Base-by-base conservation (phyloP, 1,284 basidiomycete species). In the Trichosporon ovoides region DNA sequence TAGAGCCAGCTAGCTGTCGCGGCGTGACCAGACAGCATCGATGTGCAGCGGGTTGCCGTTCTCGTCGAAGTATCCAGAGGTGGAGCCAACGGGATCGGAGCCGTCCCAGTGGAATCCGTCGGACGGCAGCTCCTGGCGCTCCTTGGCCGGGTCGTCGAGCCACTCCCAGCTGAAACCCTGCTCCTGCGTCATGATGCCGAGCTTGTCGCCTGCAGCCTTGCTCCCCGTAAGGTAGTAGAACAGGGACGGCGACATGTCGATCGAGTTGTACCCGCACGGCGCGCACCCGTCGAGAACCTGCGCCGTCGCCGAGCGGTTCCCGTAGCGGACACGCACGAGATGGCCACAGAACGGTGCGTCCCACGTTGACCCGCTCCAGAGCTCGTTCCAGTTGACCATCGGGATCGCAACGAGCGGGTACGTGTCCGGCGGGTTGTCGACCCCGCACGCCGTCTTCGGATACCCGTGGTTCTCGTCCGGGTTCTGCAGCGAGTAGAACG, bases 401-500 rank as follows among this genome's bases (percentile, higher is more conserved):
- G 43, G 43, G 16, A 48, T 28, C 43, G 43, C 43, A 9, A 48
- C 43, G 22, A 48, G 43, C 14, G 43, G 43, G 43, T 48, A 48
- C 24, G 43, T 48, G 43, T 48, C 43, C 22, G 43, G 43, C 43
- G 43, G 43, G 16, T 48, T 48, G 43, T 31, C 24, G 43, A 48
- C n/a, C 22, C 43, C 43, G 43, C 43, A 48, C 24, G 43, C 43
- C 24, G 43, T 48, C 43, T 48, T 28, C 14, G 16, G 20, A 19
- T 38, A 18, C 28, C 53, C 53, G 50, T 55, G 49, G 58, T 59
- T 59, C 58, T 59, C 49, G 7, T 36, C 46, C 19, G 57, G 57
- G 46, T 58, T 50, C 12, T 13, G 22, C 18, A 58, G 52, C 1
- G 28, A 34, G 57, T 53, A 58, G 46, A 24, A 38, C 16, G 57